Base-by-base conservation (phyloP, 78 protist species). In the Monosiga brevicollis region DNA sequence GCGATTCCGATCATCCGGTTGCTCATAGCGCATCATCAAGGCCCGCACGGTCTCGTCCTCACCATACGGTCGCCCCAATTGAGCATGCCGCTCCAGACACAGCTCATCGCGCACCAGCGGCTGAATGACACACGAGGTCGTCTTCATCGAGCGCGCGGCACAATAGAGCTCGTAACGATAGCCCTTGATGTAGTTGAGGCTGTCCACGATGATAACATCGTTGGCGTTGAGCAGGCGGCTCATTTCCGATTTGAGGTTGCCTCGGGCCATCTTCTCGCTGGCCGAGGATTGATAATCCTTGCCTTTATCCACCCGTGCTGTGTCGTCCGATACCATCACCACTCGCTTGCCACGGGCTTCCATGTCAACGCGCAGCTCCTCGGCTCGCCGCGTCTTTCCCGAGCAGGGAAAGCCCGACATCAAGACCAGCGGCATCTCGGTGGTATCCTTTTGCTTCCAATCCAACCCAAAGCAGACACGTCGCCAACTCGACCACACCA, bases 111-210 rank as follows among this genome's bases (percentile, higher is more conserved):
- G 81, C 82, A 79, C 82, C 81, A 62, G 72, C 40, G 29, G 29
- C 43, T 26, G 88, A 39, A 92, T 91, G 39, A 88, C 34, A 55
- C 91, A 81, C 55, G 81, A 29, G 32, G 87, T 34, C 78, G 93
- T 90, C 32, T 83, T 83, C 74, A 76, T 74, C 34, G 90, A 87
- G 41, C 90, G 74, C n/a, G 93, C 92, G 76, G 76, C 43, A 81
- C 93, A 90, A 79, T 79, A 93, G 10, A 90, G 80, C 71, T 93
- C 93, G 81, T 90, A 93, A 25, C 95, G 86, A 39, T 84, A 90
- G 72, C 95, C 95, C 87, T 93, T 93, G 80, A 93, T 93, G 86
- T 89, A 90, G 84, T 93, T 93, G 54, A 91, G 79, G 32, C 90
- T 80, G 73, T 93, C 95, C 24, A 78, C 62, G 55, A 93, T 91